Conservation (phyloP, 1,284 basidiomycete species). For the Boletus sp. region DNA sequence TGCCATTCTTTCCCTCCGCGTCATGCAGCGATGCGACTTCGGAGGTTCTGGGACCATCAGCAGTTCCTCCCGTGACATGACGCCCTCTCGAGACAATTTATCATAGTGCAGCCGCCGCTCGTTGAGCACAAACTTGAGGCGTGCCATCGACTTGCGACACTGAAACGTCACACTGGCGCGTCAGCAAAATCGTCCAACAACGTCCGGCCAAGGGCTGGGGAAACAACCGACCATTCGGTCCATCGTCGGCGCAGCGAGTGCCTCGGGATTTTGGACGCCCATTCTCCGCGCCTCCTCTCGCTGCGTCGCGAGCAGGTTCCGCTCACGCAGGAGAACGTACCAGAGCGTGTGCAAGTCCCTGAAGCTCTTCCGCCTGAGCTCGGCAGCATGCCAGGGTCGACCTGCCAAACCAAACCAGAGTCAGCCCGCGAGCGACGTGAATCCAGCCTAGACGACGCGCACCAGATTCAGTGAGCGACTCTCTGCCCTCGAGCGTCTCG, state of each 20-base stretch:
- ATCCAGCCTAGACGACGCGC: constrained; percentile 26
- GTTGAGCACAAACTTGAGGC: constrained; percentile 91
- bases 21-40: constrained; percentile 15
- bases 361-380: constrained; percentile 87
- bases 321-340: constrained; percentile 85
- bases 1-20: constrained; percentile 24
- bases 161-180: constrained; percentile 32
- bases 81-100: constrained; percentile 48
- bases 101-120: constrained; percentile 86
- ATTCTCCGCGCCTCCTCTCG: constrained; percentile 68
- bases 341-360: constrained; percentile 89
- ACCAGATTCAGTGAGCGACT: constrained; percentile 37
- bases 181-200: background rate
- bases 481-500: constrained; percentile 46
- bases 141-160: constrained; percentile 95
- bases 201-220: too few relatives aligned
- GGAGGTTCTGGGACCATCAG: constrained; percentile 17
- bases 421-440: constrained; percentile 1
- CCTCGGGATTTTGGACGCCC: constrained; percentile 40
- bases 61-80: constrained; percentile 20
- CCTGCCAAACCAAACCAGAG: constrained; percentile 44
- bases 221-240: constrained; percentile 38
- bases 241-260: constrained; percentile 34
- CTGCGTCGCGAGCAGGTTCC: constrained; percentile 88
- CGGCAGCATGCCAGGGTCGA: constrained; percentile 79